These are phyloP conservation scores for Phytopythium oedochilum DNA, from an alignment of 352 stramenopile species.

Conservation along the genomic window DNA sequence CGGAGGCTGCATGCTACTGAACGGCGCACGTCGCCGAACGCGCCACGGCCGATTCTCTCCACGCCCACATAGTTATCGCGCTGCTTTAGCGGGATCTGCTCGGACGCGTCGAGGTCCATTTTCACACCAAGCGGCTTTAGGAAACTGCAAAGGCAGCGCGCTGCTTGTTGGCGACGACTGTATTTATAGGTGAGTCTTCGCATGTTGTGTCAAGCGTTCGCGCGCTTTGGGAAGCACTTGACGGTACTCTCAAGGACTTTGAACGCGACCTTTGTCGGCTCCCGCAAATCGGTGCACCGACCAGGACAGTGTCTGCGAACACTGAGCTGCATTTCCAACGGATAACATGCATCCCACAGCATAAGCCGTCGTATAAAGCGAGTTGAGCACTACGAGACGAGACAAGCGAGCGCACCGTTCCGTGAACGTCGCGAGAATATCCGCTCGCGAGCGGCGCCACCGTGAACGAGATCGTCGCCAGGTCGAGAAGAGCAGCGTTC, in stretches of 20 bases:
- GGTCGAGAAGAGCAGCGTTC: constrained; percentile 42
- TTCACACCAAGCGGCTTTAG: not conserved
- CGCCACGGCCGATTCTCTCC: constrained; percentile 39
- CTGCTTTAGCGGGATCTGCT: constrained; percentile 13
- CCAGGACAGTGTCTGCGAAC: constrained; percentile 18
- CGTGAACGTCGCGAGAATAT: constrained; percentile 76
- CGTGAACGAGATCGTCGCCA: constrained; percentile 46
- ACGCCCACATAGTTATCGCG: constrained; percentile 22
- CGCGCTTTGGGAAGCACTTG: constrained; percentile 40
- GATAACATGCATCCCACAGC: not conserved
- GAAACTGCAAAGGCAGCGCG: too few relatives aligned
- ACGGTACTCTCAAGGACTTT: constrained; percentile 74
- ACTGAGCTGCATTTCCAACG: constrained; percentile 25
- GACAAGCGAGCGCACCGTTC: constrained; percentile 30
- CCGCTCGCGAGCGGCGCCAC: constrained; percentile 54
- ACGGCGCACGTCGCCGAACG: constrained; percentile 45
- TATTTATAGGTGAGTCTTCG: not conserved
- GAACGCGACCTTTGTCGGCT: constrained; percentile 36
- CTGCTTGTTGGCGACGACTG: not conserved
- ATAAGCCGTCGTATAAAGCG: not conserved
- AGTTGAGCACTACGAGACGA: not conserved
- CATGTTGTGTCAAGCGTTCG: constrained; percentile 2
- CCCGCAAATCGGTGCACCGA: constrained; percentile 7
- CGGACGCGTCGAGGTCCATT: not conserved
- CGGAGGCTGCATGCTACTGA: too few relatives aligned